These are phyloP conservation scores for Arabis alpina DNA, from an alignment of 345 rosid genomes.

Conservation along the genomic window DNA sequence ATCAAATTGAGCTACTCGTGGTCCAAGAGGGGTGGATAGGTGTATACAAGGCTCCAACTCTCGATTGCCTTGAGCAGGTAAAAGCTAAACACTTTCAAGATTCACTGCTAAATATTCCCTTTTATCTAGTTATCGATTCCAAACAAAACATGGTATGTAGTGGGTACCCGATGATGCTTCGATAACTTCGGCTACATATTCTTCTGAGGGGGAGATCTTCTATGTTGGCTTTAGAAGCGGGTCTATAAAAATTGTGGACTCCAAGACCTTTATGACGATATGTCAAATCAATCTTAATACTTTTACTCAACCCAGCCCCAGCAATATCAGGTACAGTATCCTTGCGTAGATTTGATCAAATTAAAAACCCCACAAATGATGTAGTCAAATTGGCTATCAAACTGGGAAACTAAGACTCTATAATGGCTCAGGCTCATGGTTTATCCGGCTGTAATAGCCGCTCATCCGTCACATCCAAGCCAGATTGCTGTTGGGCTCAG, in stretches of 20 bases:
- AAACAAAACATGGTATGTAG: slow-evolving; percentile 17
- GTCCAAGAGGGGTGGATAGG: slow-evolving; percentile 29
- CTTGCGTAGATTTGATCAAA: not conserved
- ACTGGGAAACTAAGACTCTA: not conserved
- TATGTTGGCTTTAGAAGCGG: slow-evolving; percentile 41
- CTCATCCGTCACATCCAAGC: slow-evolving; percentile 66
- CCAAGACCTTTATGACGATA: slow-evolving; percentile 9
- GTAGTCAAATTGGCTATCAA: not conserved
- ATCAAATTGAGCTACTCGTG: slow-evolving; percentile 39
- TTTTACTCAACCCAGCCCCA: slow-evolving; percentile 21
- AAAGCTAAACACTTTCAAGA: slow-evolving; percentile 18
- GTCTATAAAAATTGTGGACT: slow-evolving; percentile 30
- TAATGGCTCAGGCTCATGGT: slow-evolving; percentile 25
- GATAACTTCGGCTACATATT: slow-evolving; percentile 38
- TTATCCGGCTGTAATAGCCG: slow-evolving; percentile 59
- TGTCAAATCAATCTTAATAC: slow-evolving; percentile 31
- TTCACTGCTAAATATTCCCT: slow-evolving; percentile 10
- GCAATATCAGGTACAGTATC: slow-evolving; percentile 33
- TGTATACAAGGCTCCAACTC: slow-evolving; percentile 20
- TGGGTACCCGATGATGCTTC: slow-evolving; percentile 32
- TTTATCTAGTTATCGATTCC: slow-evolving; percentile 1
- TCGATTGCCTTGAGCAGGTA: slow-evolving; percentile 41
- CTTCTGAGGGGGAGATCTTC: slow-evolving; percentile 39
- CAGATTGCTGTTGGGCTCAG: slow-evolving; percentile 72
- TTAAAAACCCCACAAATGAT: not conserved